phyloP scores from a whole-genome alignment of 192 early-diverging fungal species.

The Coemansia sp. region DNA sequence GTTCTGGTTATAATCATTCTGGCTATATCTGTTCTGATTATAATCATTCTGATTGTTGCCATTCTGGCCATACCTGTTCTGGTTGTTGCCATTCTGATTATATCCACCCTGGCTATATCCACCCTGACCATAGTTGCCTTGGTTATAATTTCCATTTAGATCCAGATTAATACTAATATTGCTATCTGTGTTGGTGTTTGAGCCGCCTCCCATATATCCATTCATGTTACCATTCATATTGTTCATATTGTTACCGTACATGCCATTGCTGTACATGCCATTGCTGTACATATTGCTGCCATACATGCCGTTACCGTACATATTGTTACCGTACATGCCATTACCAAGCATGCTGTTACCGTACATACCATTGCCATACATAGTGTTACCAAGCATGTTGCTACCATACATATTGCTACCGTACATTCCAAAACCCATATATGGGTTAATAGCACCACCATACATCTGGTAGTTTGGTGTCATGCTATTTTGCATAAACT shows the following conservation, averaged over 20 bases:
- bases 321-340: background rate
- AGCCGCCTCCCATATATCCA: background rate
- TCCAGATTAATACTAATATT: conserved; percentile 5
- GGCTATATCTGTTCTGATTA: background rate
- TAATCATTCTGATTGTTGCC: background rate
- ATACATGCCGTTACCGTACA: background rate
- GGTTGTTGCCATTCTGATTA: background rate
- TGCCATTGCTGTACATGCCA: background rate
- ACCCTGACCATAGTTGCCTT: background rate
- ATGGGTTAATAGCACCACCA: background rate
- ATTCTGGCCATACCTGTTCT: background rate
- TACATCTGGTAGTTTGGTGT: conserved; percentile 9
- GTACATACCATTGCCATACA: background rate
- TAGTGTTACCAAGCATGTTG: background rate
- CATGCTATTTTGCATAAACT: background rate
- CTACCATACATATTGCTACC: background rate
- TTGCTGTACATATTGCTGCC: background rate
- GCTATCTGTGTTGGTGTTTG: background rate
- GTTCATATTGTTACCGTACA: background rate
- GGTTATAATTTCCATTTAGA: background rate
- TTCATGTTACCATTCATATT: conserved; percentile 1
- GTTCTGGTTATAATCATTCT: background rate
- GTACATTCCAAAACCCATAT: background rate
- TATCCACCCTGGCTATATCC: background rate
- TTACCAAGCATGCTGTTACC: background rate